Base-by-base conservation (phyloP, 805 yeast genomes). In the Cyberlindnera veronae region DNA sequence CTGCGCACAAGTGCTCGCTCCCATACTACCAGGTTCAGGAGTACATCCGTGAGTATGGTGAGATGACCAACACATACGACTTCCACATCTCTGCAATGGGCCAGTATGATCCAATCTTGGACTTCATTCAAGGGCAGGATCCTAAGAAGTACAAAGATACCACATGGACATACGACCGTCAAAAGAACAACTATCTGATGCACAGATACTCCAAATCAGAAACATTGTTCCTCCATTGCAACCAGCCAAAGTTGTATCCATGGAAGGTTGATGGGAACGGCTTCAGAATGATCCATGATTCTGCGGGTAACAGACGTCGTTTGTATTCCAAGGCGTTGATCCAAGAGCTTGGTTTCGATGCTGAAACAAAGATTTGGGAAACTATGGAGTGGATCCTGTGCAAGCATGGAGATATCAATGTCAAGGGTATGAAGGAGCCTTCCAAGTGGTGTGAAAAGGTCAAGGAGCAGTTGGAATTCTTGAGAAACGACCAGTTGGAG, bases 71-170 rank as follows among this genome's bases (percentile, higher is more conserved):
- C 8, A 51, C 58, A 18, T 55, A 49, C 13, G 48, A 42, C 2
- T 71, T 70, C 50, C 57, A 61, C 8, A 78, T 78, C n/a, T 66
- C 74, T 8, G 77, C 76, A 3, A 74, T 74, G 80, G 79, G 78
- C 1, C 80, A 74, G 47, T 71, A 61, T 39, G 77, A 74, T 48
- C 79, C 80, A 1, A 64, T 64, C 1, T 60, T 67, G 42, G 77
- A 72, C 50, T 63, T 49, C 21, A 32, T 49, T 9, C 60, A 54
- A 30, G 26, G 40, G 0, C 28, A 23, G 14, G 41, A 54, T 8
- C 39, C 39, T 3, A 45, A 49, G 14, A 47, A 36, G 14, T 50
- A 45, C 21, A 45, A 45, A 29, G 39, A 44, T 16, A 36, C 46
- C 3, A 15, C 37, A 3, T 49, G 39, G 34, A 15, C 27, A 16